Conservation (phyloP, 345 rosid genomes). For the Trapa bicornis region DNA sequence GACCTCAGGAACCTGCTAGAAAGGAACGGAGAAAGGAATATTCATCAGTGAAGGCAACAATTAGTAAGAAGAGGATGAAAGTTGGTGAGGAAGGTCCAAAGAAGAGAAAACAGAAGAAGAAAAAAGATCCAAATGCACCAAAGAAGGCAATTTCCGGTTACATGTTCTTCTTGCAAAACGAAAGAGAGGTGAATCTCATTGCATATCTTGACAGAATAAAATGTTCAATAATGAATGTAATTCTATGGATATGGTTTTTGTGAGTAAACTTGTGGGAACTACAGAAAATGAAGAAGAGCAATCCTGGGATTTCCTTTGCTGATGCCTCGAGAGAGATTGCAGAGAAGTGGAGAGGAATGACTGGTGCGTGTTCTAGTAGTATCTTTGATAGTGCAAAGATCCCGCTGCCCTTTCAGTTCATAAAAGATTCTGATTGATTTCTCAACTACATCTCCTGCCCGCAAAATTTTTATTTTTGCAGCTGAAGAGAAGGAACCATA, state of each 20-base stretch:
- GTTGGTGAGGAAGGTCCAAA: constrained; percentile 57
- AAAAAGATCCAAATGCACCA: constrained; percentile 97
- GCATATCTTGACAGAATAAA: not conserved
- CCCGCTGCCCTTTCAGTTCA: not conserved
- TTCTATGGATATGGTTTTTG: not conserved
- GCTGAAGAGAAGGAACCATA: constrained; percentile 81
- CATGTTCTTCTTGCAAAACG: constrained; percentile 58
- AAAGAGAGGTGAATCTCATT: constrained; percentile 57
- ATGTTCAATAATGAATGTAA: not conserved
- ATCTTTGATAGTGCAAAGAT: not conserved
- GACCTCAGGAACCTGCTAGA: constrained; percentile 51
- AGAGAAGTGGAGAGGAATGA: constrained; percentile 70
- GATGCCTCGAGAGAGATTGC: constrained; percentile 57
- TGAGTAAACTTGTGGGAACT: constrained; percentile 1
- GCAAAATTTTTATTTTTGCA: constrained; percentile 9
- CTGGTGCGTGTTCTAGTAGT: constrained; percentile 26
- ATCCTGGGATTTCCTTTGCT: constrained; percentile 69
- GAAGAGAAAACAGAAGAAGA: constrained; percentile 71
- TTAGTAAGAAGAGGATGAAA: constrained; percentile 51
- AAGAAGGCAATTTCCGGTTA: constrained; percentile 65
- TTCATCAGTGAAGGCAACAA: constrained; percentile 41
- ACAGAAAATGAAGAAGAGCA: constrained; percentile 62
- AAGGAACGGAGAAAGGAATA: constrained; percentile 61
- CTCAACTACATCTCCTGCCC: too few relatives aligned
- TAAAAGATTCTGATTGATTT: not conserved